These are phyloP conservation scores for Colletotrichum paranaense DNA, from an alignment of 2,329 filamentous ascomycete species.

Conservation along the genomic window DNA sequence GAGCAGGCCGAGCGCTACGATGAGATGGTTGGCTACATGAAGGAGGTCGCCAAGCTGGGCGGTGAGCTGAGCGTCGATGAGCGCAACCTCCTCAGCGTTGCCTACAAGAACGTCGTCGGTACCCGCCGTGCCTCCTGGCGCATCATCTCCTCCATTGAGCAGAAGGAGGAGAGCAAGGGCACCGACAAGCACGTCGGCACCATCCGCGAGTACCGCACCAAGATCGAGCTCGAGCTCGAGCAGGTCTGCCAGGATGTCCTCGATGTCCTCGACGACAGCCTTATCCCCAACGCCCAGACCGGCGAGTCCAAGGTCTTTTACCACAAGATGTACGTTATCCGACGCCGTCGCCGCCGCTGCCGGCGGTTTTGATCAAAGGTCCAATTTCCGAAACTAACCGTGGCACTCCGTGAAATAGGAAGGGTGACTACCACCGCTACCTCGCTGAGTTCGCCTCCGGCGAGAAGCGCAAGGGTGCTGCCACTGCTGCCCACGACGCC, in stretches of 20 bases:
- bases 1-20: slow-evolving; percentile 99
- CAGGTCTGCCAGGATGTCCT: slow-evolving; percentile 98
- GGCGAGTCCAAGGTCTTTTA: slow-evolving; percentile 99
- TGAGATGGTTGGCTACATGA: slow-evolving; percentile 99
- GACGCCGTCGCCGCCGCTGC: neutral
- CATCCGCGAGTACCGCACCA: slow-evolving; percentile 97
- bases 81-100: slow-evolving; percentile 97
- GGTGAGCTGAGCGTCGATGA: slow-evolving; percentile 92
- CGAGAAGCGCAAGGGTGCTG: slow-evolving; percentile 90
- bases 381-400: slow-evolving; percentile 20
- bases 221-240: slow-evolving; percentile 98
- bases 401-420: slow-evolving; percentile 66
- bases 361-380: neutral
- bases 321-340: slow-evolving; percentile 92
- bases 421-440: slow-evolving; percentile 97
- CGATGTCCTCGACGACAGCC: slow-evolving; percentile 89
- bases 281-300: slow-evolving; percentile 95
- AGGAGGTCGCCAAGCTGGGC: slow-evolving; percentile 94
- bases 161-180: slow-evolving; percentile 99
- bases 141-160: slow-evolving; percentile 99
- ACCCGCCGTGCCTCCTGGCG: slow-evolving; percentile 98
- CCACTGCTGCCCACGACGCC: slow-evolving; percentile 89
- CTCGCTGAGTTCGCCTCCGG: slow-evolving; percentile 93
- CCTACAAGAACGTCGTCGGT: slow-evolving; percentile 99
- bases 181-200: slow-evolving; percentile 92